Percentiles rank a stretch among this genome's conserved stretches.
Evolutionary conservation across 805 yeast genomes (phyloP).

Genomic region (Priceomyces castillae): DNA sequence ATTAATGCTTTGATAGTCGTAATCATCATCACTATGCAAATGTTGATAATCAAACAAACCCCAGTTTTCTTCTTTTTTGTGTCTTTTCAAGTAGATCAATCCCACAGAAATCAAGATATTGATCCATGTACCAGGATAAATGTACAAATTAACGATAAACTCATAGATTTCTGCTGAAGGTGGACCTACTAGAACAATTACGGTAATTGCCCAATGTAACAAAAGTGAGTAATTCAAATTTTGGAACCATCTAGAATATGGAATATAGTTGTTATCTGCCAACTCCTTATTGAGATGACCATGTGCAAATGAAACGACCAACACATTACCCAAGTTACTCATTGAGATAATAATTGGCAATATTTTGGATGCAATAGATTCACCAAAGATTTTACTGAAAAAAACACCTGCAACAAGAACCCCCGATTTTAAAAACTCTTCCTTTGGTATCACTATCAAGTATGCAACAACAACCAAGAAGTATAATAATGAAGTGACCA

Average conservation of each 20-base stretch:
- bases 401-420: constrained; percentile 63
- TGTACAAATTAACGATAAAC: constrained; percentile 58
- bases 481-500: constrained; percentile 51
- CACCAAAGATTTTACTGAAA: constrained; percentile 57
- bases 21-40: neutral
- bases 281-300: constrained; percentile 57
- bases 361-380: constrained; percentile 44
- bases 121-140: constrained; percentile 64
- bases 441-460: constrained; percentile 50
- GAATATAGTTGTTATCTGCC: constrained; percentile 50
- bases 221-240: constrained; percentile 44
- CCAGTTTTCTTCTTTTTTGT: constrained; percentile 40
- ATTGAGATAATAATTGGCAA: constrained; percentile 58
- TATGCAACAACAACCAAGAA: constrained; percentile 58
- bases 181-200: constrained; percentile 51
- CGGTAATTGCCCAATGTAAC: constrained; percentile 57
- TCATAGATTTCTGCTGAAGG: constrained; percentile 65
- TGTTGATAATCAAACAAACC: constrained; percentile 15
- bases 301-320: constrained; percentile 63
- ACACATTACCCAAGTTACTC: constrained; percentile 62
- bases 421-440: constrained; percentile 51
- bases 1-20: neutral
- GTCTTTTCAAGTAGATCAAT: constrained; percentile 48
- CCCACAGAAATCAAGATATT: constrained; percentile 53
- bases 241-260: constrained; percentile 48